Conservation (phyloP, 176 grass and related monocot genomes). For the Pontederia crassipes region DNA sequence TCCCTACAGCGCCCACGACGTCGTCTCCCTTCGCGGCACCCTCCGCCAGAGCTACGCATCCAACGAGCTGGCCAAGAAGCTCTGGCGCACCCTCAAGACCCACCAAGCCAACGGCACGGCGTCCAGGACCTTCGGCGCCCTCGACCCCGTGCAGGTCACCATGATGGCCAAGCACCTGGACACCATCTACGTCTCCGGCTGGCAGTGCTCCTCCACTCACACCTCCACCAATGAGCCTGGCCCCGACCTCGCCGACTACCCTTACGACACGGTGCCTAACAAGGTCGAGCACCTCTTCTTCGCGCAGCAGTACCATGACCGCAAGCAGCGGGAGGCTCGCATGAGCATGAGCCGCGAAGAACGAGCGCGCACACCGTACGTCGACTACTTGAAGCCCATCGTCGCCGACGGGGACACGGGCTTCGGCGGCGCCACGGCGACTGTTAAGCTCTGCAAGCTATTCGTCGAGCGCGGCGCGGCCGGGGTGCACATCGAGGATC, state of each 20-base stretch:
- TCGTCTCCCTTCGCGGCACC: constrained; percentile 77
- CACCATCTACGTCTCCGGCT: constrained; percentile 88
- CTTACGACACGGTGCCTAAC: constrained; percentile 93
- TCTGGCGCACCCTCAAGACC: constrained; percentile 61
- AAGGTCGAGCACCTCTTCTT: constrained; percentile 90
- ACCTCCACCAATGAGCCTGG: constrained; percentile 76
- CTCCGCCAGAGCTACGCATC: constrained; percentile 86
- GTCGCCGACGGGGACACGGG: constrained; percentile 82
- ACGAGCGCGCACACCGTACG: constrained; percentile 22
- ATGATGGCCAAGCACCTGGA: constrained; percentile 97
- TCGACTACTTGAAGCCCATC: constrained; percentile 75
- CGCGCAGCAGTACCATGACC: constrained; percentile 72
- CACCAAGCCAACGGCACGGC: constrained; percentile 76
- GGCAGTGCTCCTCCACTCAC: constrained; percentile 98
- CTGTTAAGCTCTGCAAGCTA: constrained; percentile 89
- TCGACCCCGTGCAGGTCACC: constrained; percentile 84
- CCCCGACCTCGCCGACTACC: constrained; percentile 89
- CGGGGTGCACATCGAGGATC: constrained; percentile 85
- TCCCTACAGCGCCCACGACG: constrained; percentile 57
- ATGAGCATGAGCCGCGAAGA: constrained; percentile 54
- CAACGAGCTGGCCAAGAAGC: constrained; percentile 65
- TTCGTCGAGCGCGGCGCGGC: constrained; percentile 91
- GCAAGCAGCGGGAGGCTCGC: constrained; percentile 70
- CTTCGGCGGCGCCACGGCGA: constrained; percentile 73
- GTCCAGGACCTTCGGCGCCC: constrained; percentile 78